phyloP scores from a whole-genome alignment of 2,329 filamentous ascomycete genomes.

The Helminthosporium solani region DNA sequence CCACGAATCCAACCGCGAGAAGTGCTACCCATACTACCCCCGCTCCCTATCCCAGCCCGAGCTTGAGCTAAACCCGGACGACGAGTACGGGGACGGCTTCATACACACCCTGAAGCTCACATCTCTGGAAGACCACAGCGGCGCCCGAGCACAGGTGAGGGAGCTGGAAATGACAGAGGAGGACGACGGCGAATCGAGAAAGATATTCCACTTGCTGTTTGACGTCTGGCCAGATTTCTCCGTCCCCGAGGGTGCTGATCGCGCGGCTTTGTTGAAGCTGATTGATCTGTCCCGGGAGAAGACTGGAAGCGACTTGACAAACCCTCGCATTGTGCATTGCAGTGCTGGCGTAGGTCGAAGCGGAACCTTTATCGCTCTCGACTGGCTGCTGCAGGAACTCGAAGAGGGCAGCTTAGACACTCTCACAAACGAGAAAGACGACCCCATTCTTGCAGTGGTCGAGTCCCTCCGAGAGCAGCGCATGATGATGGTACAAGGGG shows the following conservation, averaged over 20 bases:
- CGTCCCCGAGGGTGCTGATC: conserved; percentile 69
- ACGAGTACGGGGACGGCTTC: conserved; percentile 67
- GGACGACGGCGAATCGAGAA: conserved; percentile 55
- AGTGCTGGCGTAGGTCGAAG: conserved; percentile 92
- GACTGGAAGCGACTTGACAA: conserved; percentile 50
- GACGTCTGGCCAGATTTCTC: conserved; percentile 88
- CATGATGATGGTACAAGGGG: conserved; percentile 92
- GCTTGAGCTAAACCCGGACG: conserved; percentile 60
- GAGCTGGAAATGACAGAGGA: conserved; percentile 59
- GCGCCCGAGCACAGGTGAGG: conserved; percentile 67
- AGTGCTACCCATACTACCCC: conserved; percentile 90
- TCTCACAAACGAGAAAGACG: conserved; percentile 59
- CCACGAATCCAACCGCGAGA: conserved; percentile 72
- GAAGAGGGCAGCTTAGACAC: conserved; percentile 67
- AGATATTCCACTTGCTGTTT: conserved; percentile 83
- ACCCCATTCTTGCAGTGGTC: conserved; percentile 77
- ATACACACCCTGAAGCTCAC: conserved; percentile 66
- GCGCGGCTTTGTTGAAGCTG: conserved; percentile 67
- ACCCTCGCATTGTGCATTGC: conserved; percentile 70
- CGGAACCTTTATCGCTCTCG: conserved; percentile 94
- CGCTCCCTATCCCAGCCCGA: conserved; percentile 40
- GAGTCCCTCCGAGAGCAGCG: conserved; percentile 81
- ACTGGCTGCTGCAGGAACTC: conserved; percentile 82
- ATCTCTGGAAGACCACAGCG: conserved; percentile 56
- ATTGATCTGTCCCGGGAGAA: conserved; percentile 66